These are phyloP conservation scores for Panicum hallii DNA, from an alignment of 202 grass and related monocot species.

Conservation along the genomic window DNA sequence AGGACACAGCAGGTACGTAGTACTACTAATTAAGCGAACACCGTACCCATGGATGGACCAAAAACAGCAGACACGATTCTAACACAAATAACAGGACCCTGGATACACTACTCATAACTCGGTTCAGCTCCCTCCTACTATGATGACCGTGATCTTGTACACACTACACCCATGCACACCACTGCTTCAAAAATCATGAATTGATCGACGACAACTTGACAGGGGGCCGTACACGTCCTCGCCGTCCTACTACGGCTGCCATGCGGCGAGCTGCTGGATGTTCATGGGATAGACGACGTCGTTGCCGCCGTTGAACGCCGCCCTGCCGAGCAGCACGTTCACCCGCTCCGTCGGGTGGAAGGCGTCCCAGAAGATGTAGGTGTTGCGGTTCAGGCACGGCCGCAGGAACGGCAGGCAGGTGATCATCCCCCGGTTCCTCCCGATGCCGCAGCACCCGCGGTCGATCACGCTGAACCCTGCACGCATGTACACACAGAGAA, in stretches of 20 bases:
- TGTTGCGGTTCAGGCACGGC: constrained; percentile 70
- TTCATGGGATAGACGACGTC: constrained; percentile 78
- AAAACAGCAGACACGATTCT: neutral
- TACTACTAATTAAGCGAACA: neutral
- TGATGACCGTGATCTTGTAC: neutral
- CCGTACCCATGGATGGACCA: neutral
- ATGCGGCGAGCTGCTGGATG: constrained; percentile 75
- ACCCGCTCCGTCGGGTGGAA: constrained; percentile 93
- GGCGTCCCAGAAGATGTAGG: constrained; percentile 97
- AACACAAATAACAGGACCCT: constrained; percentile 4
- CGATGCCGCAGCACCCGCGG: constrained; percentile 88
- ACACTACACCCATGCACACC: neutral
- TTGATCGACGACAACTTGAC: neutral
- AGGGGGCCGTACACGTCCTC: neutral
- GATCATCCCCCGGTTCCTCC: constrained; percentile 80
- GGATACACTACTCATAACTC: neutral
- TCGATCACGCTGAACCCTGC: constrained; percentile 79
- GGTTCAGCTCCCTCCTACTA: no score
- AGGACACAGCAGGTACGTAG: neutral
- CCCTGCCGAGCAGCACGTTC: constrained; percentile 74
- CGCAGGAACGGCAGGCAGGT: constrained; percentile 90
- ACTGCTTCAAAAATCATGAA: constrained; percentile 27
- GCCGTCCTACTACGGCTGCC: constrained; percentile 44
- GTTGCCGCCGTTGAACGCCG: constrained; percentile 65
- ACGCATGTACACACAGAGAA: neutral